Evolutionary conservation across 768 basidiomycete species (phyloP).

Genomic region (Dacryopinax primogenitus): DNA sequence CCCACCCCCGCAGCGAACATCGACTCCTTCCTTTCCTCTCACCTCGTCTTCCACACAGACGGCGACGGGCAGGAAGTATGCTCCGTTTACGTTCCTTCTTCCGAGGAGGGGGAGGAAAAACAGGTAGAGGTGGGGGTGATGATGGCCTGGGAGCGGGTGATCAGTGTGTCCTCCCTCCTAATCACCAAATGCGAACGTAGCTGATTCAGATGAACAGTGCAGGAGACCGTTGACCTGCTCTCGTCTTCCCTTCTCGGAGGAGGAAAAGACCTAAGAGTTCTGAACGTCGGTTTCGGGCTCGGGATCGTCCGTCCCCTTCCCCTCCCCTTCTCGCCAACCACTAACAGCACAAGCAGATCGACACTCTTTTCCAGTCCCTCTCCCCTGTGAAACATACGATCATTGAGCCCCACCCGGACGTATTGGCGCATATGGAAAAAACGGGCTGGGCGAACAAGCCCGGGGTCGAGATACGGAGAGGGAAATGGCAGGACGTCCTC

Average conservation of each 20-base stretch:
- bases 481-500: conserved; percentile 87
- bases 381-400: conserved; percentile 69
- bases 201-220: conserved; percentile 40
- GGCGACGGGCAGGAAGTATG: conserved; percentile 72
- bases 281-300: conserved; percentile 90
- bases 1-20: conserved; percentile 47
- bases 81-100: conserved; percentile 44
- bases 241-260: conserved; percentile 35
- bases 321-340: background rate
- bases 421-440: conserved; percentile 62
- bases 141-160: conserved; percentile 95
- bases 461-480: conserved; percentile 69
- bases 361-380: conserved; percentile 61
- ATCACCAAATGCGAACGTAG: conserved; percentile 16
- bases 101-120: conserved; percentile 37
- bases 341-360: conserved; percentile 45
- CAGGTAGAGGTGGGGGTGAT: conserved; percentile 74
- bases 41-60: conserved; percentile 55
- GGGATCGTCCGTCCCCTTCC: conserved; percentile 53
- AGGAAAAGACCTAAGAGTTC: conserved; percentile 41
- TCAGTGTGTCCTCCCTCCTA: conserved; percentile 40
- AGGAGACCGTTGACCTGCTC: conserved; percentile 56
- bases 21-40: conserved; percentile 56
- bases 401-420: conserved; percentile 87
- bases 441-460: conserved; percentile 65